Evolutionary conservation across 2,329 filamentous ascomycete genomes (phyloP), one percentile per base, ranked within the genome.

Genomic region (Ascomycota sp.): DNA sequence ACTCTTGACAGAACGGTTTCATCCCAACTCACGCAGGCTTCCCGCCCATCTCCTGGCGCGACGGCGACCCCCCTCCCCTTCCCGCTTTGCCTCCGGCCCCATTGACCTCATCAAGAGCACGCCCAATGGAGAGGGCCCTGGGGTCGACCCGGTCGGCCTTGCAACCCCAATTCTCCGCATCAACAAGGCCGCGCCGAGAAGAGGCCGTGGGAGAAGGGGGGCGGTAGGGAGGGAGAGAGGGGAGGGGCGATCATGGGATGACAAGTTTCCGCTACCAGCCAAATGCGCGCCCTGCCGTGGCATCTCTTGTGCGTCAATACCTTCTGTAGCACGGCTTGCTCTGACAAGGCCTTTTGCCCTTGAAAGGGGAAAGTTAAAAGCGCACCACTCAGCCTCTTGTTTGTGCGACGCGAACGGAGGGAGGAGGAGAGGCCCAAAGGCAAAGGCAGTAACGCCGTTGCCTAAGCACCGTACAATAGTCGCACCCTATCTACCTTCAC

Each of bases 1-100:
- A n/a, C n/a, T 10, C 10, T 12, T 9, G 29, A 22, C 29, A 23
- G 27, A 23, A 34, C 28, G 24, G 31, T 36, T 33, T 31, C 36
- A 35, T 36, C 34, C 33, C 35, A 37, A 36, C 23, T 38, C n/a
- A n/a, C n/a, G n/a, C n/a, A n/a, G n/a, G n/a, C n/a, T n/a, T n/a
- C n/a, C n/a, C n/a, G n/a, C n/a, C n/a, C n/a, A n/a, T n/a, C n/a
- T n/a, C n/a, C n/a, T n/a, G n/a, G n/a, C n/a, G n/a, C n/a, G n/a
- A n/a, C n/a, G n/a, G n/a, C n/a, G 23, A 15, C 10, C 15, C 5
- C 8, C 4, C 12, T 12, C 20, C 11, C 10, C 20, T 20, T 8
- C 4, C 23, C 23, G 23, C 29, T 28, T 24, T 20, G 25, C 19
- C 29, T 20, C 7, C 25, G 8, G 12, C 26, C 7, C 26, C 7